Percentiles rank a stretch among this genome's conserved stretches.
These are phyloP conservation scores for Cubamyces lactineus DNA, from an alignment of 768 basidiomycete genomes.

Conservation along the genomic window DNA sequence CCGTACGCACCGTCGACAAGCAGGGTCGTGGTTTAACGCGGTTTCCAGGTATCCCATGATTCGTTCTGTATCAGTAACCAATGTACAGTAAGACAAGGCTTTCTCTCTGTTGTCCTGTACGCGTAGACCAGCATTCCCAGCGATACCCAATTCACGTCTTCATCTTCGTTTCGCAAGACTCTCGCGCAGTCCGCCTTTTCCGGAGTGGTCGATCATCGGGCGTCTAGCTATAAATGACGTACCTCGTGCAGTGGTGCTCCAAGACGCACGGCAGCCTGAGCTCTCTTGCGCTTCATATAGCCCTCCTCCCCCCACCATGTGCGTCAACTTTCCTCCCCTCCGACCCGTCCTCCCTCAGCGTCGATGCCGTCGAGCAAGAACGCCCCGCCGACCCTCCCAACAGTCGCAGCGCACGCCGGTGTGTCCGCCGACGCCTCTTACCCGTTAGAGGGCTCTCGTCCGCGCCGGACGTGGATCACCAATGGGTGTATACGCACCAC, in stretches of 20 bases:
- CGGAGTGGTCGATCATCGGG: conserved; percentile 7
- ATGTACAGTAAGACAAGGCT: neutral
- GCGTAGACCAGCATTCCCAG: too few species aligned
- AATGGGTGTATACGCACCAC: conserved; percentile 19
- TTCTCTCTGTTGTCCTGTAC: neutral
- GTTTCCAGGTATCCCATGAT: neutral
- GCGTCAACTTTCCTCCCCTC: neutral
- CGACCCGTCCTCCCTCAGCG: neutral
- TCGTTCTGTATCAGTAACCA: neutral
- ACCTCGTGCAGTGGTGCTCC: conserved; percentile 21
- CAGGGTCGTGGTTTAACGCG: neutral
- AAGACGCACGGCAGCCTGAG: conserved; percentile 9
- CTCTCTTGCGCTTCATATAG: neutral
- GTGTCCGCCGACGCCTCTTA: neutral
- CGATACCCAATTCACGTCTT: too few species aligned
- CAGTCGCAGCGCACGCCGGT: conserved; percentile 1
- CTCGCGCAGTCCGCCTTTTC: neutral
- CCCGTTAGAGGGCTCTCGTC: neutral
- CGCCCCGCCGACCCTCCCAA: conserved; percentile 11
- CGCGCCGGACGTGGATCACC: conserved; percentile 13
- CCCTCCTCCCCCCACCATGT: neutral
- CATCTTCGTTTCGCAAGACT: too few species aligned
- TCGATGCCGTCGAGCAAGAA: conserved; percentile 21
- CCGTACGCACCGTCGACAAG: conserved; percentile 24
- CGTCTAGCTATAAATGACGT: conserved; percentile 5